A percentile compares a stretch with the other conserved stretches of the same genome.
These are phyloP conservation scores for Solanum chilense DNA, from an alignment of 257 asterid genomes.

Conservation along the genomic window DNA sequence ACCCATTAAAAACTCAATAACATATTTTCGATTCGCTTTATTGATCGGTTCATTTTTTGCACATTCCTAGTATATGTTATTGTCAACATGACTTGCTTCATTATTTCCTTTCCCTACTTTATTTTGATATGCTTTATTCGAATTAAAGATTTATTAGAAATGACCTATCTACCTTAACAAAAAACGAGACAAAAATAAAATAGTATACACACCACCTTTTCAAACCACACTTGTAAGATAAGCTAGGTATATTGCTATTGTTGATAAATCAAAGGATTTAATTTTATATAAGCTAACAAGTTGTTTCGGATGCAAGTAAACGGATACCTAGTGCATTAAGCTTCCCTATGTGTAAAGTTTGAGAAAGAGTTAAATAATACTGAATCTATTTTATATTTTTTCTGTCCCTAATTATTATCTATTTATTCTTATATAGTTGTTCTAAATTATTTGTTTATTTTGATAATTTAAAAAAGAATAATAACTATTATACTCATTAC, in stretches of 20 bases:
- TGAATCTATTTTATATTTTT: background rate
- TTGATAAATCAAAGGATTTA: background rate
- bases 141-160: background rate
- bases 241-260: background rate
- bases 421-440: too few species aligned
- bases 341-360: background rate
- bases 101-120: background rate
- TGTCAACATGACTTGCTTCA: background rate
- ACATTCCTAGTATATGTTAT: background rate
- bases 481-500: too few species aligned
- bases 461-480: too few species aligned
- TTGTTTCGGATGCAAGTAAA: background rate
- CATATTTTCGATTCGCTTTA: too few species aligned
- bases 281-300: background rate
- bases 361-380: background rate
- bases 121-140: background rate
- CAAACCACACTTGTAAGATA: background rate
- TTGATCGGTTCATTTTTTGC: too few species aligned
- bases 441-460: too few species aligned
- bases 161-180: background rate
- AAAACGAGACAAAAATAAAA: too few species aligned
- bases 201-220: too few species aligned
- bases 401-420: too few species aligned
- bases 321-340: background rate
- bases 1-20: too few species aligned